Evolutionary conservation across 805 yeast species (phyloP), one percentile per base, ranked within the genome.

Genomic region (Barnettozyma botsteinii): DNA sequence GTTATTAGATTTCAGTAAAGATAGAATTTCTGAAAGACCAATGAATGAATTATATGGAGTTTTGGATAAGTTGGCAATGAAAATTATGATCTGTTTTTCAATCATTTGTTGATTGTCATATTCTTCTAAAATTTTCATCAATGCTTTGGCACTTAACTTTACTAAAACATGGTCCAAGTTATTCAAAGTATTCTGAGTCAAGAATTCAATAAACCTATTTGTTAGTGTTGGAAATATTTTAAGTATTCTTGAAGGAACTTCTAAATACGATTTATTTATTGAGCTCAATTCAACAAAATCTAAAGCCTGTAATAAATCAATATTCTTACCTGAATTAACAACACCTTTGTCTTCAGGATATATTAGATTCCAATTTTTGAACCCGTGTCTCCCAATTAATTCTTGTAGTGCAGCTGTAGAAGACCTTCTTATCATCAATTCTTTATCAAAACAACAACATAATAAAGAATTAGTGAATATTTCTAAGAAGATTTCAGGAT

Each of bases 371-470:
- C 77, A 62, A 21, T 69, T 41, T 23, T 41, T 24, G 11, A 61
- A 61, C 1, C 85, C 85, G 54, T 77, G 80, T 27, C 97, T 64
- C 0, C 98, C 98, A 3, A 86, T 56, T 13, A 83, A 67, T 52
- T 89, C 98, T 55, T 89, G 97, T 7, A 89, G 52, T 0, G 93
- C 91, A 1, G 97, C 96, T 5, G 86, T 68, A 1, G 89, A 81
- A 14, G 96, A 89, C 42, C 94, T 67, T 41, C 96, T 67, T 6
- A 88, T 74, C 43, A 79, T 70, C 15, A 86, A 64, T 40, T 88
- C 96, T 18, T 69, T 63, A 55, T 89, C 98, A 53, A 81, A 81
- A 35, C 85, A 67, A 8, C 81, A 62, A 1, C 77, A 69, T 10
- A 69, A 56, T 3, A 84, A 51, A 20, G 85, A 56, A 11, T 49